phyloP scores from a whole-genome alignment of 2,329 filamentous ascomycete species.

The Amauroascus verrucosus region DNA sequence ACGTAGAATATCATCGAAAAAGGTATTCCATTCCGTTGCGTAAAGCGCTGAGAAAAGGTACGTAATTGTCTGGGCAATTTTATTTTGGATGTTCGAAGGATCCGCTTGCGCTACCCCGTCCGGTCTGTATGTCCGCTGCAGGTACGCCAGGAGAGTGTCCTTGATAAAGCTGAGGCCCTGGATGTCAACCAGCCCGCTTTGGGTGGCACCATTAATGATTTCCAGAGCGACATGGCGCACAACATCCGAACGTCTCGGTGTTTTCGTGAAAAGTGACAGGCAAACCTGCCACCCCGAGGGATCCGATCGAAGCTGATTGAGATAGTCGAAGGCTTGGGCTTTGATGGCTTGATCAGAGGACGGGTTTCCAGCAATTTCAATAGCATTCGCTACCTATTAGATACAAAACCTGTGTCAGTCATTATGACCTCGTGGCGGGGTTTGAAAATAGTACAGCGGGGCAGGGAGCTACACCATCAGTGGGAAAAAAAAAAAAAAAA shows the following conservation, averaged over 20 bases:
- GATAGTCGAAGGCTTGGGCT: constrained; percentile 55
- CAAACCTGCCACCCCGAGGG: constrained; percentile 85
- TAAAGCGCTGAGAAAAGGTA: constrained; percentile 87
- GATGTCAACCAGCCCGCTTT: constrained; percentile 63
- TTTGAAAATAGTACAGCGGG: constrained; percentile 1
- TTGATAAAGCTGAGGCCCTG: constrained; percentile 66
- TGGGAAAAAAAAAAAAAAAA: constrained; percentile 10
- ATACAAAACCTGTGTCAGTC: constrained; percentile 17
- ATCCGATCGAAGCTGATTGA: constrained; percentile 66
- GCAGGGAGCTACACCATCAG: not conserved
- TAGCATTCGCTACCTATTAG: constrained; percentile 76
- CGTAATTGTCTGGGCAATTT: constrained; percentile 90
- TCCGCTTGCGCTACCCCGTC: constrained; percentile 50
- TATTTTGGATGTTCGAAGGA: constrained; percentile 75
- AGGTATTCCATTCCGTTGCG: constrained; percentile 72
- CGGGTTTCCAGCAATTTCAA: constrained; percentile 85
- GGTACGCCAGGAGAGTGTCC: constrained; percentile 70
- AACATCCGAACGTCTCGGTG: constrained; percentile 66
- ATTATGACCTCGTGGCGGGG: constrained; percentile 14
- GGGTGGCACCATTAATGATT: constrained; percentile 83
- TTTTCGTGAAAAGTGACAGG: constrained; percentile 71
- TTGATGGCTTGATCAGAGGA: constrained; percentile 64
- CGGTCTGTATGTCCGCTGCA: constrained; percentile 62
- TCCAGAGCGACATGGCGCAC: constrained; percentile 84
- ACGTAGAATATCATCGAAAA: constrained; percentile 79